Percentiles rank a stretch among this genome's conserved stretches.
Evolutionary conservation across 345 rosid species (phyloP).

Genomic region (Hibiscus syriacus): DNA sequence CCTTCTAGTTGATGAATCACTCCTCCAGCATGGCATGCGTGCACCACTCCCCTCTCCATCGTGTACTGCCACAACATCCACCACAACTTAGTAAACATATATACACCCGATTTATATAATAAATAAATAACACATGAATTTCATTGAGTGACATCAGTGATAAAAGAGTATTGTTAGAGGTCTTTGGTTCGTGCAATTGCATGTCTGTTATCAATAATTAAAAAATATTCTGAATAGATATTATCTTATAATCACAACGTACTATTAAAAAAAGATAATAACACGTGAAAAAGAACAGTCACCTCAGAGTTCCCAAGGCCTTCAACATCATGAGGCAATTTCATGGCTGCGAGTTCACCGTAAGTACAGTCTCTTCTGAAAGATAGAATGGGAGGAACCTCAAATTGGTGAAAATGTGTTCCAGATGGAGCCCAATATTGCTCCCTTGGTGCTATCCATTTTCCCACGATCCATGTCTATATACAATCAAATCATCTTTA

Average conservation of each 20-base stretch:
- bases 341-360: constrained; percentile 96
- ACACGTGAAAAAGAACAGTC: too few relatives aligned
- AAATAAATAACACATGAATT: too few relatives aligned
- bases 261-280: too few relatives aligned
- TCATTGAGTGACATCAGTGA: too few relatives aligned
- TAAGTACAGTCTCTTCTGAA: constrained; percentile 84
- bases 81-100: not conserved
- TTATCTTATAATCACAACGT: too few relatives aligned
- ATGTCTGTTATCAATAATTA: too few relatives aligned
- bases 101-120: too few relatives aligned
- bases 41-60: constrained; percentile 93
- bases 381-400: constrained; percentile 73
- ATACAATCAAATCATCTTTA: too few relatives aligned
- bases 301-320: constrained; percentile 96
- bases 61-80: constrained; percentile 56
- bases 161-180: too few relatives aligned
- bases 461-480: constrained; percentile 98
- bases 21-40: constrained; percentile 98
- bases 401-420: constrained; percentile 93
- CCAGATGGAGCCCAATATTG: constrained; percentile 96
- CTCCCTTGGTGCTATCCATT: constrained; percentile 83
- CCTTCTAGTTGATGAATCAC: constrained; percentile 84
- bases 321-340: constrained; percentile 71
- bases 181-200: too few relatives aligned
- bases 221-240: too few relatives aligned